Evolutionary conservation across 2,329 filamentous ascomycete genomes (phyloP).

Genomic region (Fusarium concolor): DNA sequence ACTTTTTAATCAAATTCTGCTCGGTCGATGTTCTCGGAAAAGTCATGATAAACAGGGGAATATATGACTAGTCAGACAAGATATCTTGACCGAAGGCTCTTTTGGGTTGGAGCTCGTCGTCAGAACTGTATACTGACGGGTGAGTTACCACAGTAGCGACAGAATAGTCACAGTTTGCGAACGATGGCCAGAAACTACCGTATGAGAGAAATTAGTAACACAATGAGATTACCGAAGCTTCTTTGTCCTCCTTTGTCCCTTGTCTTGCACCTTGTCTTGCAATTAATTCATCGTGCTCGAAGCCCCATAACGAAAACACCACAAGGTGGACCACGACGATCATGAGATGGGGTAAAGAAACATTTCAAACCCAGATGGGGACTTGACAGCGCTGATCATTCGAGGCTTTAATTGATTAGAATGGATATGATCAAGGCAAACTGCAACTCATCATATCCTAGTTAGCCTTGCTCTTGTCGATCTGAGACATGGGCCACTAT

Average conservation of each 20-base stretch:
- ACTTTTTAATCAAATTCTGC: conserved; percentile 14
- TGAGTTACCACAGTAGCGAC: neutral
- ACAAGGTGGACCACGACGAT: conserved; percentile 23
- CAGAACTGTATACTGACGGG: neutral
- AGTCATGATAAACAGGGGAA: conserved; percentile 4
- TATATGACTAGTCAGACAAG: conserved; percentile 16
- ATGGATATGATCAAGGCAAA: neutral
- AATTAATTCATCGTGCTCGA: neutral
- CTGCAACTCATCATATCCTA: neutral
- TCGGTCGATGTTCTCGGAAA: conserved; percentile 41
- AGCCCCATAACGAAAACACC: neutral
- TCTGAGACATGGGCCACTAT: conserved; percentile 2
- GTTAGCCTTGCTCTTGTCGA: neutral
- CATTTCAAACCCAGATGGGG: conserved; percentile 11
- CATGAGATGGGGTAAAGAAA: conserved; percentile 27
- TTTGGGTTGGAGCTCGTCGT: conserved; percentile 11
- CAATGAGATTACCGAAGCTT: neutral
- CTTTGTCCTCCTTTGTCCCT: neutral
- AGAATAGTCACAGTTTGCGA: conserved; percentile 5
- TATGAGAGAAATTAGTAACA: neutral
- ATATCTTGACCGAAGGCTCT: conserved; percentile 30
- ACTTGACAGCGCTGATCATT: conserved; percentile 32
- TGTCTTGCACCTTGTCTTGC: neutral
- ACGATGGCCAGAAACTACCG: neutral
- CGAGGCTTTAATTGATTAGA: neutral